phyloP scores from a whole-genome alignment of 2,329 filamentous ascomycete species.

The Trichoderma afroharzianum region DNA sequence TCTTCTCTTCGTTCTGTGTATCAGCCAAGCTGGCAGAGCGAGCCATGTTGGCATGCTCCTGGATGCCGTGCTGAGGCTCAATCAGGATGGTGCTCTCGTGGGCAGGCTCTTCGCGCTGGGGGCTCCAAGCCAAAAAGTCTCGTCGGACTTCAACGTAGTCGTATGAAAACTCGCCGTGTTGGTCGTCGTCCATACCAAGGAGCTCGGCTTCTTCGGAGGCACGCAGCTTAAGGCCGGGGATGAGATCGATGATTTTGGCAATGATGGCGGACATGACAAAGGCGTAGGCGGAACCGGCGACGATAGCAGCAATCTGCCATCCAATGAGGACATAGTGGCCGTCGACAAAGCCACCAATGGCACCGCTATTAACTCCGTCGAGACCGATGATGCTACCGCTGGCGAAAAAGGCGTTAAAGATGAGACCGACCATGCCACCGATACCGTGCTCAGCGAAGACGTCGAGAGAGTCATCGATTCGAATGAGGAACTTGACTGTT shows the following conservation, averaged over 20 bases:
- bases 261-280: conserved; percentile 72
- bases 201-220: conserved; percentile 79
- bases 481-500: conserved; percentile 56
- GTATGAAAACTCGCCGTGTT: conserved; percentile 86
- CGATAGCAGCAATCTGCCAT: conserved; percentile 75
- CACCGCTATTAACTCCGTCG: conserved; percentile 69
- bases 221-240: conserved; percentile 75
- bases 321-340: conserved; percentile 72
- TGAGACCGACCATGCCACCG: conserved; percentile 63
- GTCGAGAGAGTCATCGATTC: conserved; percentile 68
- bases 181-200: conserved; percentile 84
- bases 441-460: conserved; percentile 69
- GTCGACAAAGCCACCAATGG: conserved; percentile 68
- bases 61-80: conserved; percentile 67
- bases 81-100: conserved; percentile 54
- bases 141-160: conserved; percentile 86
- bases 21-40: conserved; percentile 29
- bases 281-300: conserved; percentile 61
- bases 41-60: conserved; percentile 53
- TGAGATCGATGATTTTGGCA: conserved; percentile 69
- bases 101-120: conserved; percentile 63
- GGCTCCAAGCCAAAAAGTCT: conserved; percentile 85
- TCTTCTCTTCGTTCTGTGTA: conserved; percentile 23
- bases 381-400: conserved; percentile 68
- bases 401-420: conserved; percentile 72